These are phyloP conservation scores for Oryza meyeriana DNA, from an alignment of 176 grass and related monocot species.

Conservation along the genomic window DNA sequence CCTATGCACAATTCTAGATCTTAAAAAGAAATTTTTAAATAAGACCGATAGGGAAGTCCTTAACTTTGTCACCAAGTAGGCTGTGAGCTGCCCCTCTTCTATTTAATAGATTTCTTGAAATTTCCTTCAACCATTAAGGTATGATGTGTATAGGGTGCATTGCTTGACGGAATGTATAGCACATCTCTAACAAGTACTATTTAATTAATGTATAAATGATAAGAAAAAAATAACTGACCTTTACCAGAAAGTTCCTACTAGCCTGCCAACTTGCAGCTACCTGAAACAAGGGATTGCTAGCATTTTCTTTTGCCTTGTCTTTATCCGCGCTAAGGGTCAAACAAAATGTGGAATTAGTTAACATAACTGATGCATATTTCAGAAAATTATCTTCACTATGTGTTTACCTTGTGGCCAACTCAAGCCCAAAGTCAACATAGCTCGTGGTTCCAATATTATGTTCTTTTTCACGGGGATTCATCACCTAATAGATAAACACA, in stretches of 20 bases:
- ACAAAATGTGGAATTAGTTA: conserved; percentile 12
- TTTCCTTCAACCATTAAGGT: background rate
- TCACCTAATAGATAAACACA: conserved; percentile 45
- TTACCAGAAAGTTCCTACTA: conserved; percentile 88
- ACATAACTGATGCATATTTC: background rate
- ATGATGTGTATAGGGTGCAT: no score
- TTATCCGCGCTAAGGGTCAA: conserved; percentile 50
- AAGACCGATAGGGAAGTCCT: no score
- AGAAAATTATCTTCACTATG: background rate
- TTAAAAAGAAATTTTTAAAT: no score
- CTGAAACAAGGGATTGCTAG: conserved; percentile 61
- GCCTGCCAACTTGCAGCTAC: conserved; percentile 93
- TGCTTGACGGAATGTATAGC: no score
- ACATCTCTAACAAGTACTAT: no score
- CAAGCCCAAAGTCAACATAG: conserved; percentile 90
- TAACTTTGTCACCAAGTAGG: no score
- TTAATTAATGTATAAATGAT: no score
- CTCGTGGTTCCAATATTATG: conserved; percentile 93
- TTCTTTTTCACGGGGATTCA: conserved; percentile 85
- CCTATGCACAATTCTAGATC: no score
- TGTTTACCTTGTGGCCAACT: conserved; percentile 69
- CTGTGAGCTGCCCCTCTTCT: no score
- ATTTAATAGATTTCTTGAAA: no score
- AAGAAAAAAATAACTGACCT: conserved; percentile 40
- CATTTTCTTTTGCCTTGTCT: conserved; percentile 38